These are phyloP conservation scores for Yamadazyma oceani DNA, from an alignment of 1,139 yeast species.

Conservation along the genomic window DNA sequence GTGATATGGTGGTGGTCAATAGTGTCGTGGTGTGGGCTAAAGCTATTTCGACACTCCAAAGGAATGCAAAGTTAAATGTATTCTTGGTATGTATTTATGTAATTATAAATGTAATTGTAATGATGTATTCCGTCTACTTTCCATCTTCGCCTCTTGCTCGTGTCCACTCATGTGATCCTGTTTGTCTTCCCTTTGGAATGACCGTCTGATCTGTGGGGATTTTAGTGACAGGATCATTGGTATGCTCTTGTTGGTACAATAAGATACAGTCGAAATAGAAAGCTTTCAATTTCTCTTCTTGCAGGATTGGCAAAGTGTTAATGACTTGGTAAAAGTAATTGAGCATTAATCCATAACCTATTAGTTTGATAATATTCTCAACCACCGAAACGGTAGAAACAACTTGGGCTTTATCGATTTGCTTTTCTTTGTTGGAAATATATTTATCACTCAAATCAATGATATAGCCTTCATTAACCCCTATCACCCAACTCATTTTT, in stretches of 20 bases:
- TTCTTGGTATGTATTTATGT: background rate
- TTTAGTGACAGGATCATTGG: slow-evolving; percentile 7
- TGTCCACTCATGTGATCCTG: slow-evolving; percentile 80
- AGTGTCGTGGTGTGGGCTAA: slow-evolving; percentile 75
- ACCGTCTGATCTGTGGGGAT: slow-evolving; percentile 6
- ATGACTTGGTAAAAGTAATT: slow-evolving; percentile 24
- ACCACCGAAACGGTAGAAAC: slow-evolving; percentile 39
- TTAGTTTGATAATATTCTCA: slow-evolving; percentile 28
- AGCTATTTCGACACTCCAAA: slow-evolving; percentile 72
- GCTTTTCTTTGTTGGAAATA: slow-evolving; percentile 50
- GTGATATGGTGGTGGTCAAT: slow-evolving; percentile 78
- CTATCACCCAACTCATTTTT: slow-evolving; percentile 84
- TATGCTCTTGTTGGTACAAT: slow-evolving; percentile 22
- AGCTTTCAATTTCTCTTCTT: slow-evolving; percentile 5
- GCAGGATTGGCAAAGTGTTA: background rate
- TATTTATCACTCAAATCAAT: slow-evolving; percentile 72
- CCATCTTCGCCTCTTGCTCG: slow-evolving; percentile 76
- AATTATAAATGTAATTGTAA: background rate
- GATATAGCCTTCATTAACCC: slow-evolving; percentile 59
- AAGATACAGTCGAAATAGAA: slow-evolving; percentile 30
- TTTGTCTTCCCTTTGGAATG: slow-evolving; percentile 53
- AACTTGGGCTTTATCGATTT: slow-evolving; percentile 50
- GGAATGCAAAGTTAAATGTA: slow-evolving; percentile 30
- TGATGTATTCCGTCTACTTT: background rate
- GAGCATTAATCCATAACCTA: slow-evolving; percentile 34